Conservation (phyloP, 2,329 filamentous ascomycete genomes). For the Cercospora zeae-maydis region DNA sequence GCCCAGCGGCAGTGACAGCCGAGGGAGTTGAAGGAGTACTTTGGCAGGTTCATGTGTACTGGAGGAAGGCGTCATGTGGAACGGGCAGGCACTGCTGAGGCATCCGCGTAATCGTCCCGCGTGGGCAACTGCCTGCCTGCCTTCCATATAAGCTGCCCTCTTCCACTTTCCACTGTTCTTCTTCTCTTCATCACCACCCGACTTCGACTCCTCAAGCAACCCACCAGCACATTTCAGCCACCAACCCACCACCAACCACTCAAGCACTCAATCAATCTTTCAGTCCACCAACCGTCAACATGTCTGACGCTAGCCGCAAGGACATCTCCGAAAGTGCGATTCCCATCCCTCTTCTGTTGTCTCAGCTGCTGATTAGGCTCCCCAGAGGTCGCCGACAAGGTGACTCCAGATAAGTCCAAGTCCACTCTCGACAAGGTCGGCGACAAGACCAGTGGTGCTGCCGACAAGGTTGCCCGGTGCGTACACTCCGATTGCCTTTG, state of each 20-base stretch:
- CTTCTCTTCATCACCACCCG: slow-evolving; percentile 1
- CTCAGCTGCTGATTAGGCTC: slow-evolving; percentile 7
- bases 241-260: slow-evolving; percentile 7
- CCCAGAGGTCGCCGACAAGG: slow-evolving; percentile 54
- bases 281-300: slow-evolving; percentile 40
- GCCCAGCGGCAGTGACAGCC: not conserved
- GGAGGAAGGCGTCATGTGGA: not conserved
- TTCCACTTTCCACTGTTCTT: not conserved
- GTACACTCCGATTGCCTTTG: not conserved
- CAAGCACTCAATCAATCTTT: slow-evolving; percentile 23
- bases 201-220: slow-evolving; percentile 9
- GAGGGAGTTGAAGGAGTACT: too few relatives aligned
- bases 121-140: not conserved
- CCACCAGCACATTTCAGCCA: slow-evolving; percentile 16
- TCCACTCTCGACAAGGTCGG: slow-evolving; percentile 58
- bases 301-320: slow-evolving; percentile 62
- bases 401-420: slow-evolving; percentile 59
- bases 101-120: not conserved
- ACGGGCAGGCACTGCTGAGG: not conserved
- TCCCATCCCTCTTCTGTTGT: not conserved
- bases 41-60: not conserved
- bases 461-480: slow-evolving; percentile 48
- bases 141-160: slow-evolving; percentile 1
- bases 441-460: slow-evolving; percentile 54
- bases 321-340: slow-evolving; percentile 51